A percentile compares a stretch with the other conserved stretches of the same genome.
These are phyloP conservation scores for Podospora comata DNA, from an alignment of 495 filamentous ascomycete genomes.

Conservation along the genomic window DNA sequence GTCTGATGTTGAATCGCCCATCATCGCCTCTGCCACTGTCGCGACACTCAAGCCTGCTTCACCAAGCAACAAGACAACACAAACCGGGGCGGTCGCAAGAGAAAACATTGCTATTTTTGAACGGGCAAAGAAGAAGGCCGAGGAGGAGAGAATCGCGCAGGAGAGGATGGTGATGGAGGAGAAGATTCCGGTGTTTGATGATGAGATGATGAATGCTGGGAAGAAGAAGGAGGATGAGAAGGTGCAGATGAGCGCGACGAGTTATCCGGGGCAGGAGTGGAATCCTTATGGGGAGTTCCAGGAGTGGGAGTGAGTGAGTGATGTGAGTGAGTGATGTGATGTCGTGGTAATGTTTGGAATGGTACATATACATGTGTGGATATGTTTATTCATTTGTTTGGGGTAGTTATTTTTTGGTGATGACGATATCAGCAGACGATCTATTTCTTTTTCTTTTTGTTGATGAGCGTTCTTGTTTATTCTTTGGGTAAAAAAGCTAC, in stretches of 20 bases:
- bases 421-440: background rate
- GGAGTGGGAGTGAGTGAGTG: slow-evolving; percentile 18
- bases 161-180: slow-evolving; percentile 42
- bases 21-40: slow-evolving; percentile 18
- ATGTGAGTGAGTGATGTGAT: background rate
- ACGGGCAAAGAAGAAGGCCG: slow-evolving; percentile 31
- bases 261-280: slow-evolving; percentile 83
- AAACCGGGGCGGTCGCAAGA: slow-evolving; percentile 22
- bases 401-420: background rate
- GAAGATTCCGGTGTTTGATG: slow-evolving; percentile 47
- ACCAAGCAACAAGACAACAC: slow-evolving; percentile 14
- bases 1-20: slow-evolving; percentile 19
- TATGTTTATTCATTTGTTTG: background rate
- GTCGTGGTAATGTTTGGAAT: background rate
- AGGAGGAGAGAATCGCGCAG: slow-evolving; percentile 22
- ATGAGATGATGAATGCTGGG: slow-evolving; percentile 24
- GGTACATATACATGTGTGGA: background rate
- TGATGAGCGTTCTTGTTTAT: background rate
- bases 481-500: background rate
- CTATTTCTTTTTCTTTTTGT: background rate
- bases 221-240: slow-evolving; percentile 47
- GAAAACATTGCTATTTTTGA: slow-evolving; percentile 36
- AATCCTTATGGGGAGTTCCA: slow-evolving; percentile 52
- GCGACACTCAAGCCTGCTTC: slow-evolving; percentile 19
- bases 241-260: slow-evolving; percentile 71